Conservation (phyloP, 257 asterid genomes). For the Cordia subcordata region DNA sequence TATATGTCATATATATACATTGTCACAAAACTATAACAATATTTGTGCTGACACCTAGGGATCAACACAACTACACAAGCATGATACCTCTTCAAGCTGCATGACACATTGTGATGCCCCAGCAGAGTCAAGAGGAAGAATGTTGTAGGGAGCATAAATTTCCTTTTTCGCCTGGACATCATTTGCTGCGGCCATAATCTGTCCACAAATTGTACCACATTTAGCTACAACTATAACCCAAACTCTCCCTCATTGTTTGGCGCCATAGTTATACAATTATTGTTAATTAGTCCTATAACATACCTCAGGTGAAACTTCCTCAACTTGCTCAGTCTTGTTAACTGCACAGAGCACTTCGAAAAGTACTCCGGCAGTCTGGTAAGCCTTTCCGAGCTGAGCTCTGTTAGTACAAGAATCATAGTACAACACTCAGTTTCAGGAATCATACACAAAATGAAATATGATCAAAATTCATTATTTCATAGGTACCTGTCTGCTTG, state of each 20-base stretch:
- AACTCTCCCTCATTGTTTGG: background rate
- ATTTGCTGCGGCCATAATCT: constrained; percentile 97
- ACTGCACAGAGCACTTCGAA: constrained; percentile 99
- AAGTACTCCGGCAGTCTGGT: constrained; percentile 96
- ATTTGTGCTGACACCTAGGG: constrained; percentile 1
- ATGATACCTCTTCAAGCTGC: constrained; percentile 95
- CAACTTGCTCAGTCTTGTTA: constrained; percentile 86
- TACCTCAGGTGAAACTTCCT: constrained; percentile 99
- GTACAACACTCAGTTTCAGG: background rate
- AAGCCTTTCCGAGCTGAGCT: constrained; percentile 97
- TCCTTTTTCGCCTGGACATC: constrained; percentile 96
- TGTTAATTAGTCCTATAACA: constrained; percentile 15
- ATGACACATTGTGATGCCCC: constrained; percentile 90
- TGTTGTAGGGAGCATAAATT: constrained; percentile 86
- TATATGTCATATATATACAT: constrained; percentile 3
- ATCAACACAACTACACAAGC: constrained; percentile 8
- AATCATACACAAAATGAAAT: background rate
- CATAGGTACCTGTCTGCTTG: constrained; percentile 77
- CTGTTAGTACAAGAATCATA: constrained; percentile 26
- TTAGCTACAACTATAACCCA: background rate
- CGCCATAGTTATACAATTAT: background rate
- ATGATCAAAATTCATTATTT: background rate
- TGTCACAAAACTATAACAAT: background rate
- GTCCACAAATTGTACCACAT: constrained; percentile 16
- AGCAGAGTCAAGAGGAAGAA: constrained; percentile 93